Percentiles rank a stretch among this genome's conserved stretches.
Evolutionary conservation across 495 filamentous ascomycete species (phyloP).

Genomic region (Thozetella sp.): DNA sequence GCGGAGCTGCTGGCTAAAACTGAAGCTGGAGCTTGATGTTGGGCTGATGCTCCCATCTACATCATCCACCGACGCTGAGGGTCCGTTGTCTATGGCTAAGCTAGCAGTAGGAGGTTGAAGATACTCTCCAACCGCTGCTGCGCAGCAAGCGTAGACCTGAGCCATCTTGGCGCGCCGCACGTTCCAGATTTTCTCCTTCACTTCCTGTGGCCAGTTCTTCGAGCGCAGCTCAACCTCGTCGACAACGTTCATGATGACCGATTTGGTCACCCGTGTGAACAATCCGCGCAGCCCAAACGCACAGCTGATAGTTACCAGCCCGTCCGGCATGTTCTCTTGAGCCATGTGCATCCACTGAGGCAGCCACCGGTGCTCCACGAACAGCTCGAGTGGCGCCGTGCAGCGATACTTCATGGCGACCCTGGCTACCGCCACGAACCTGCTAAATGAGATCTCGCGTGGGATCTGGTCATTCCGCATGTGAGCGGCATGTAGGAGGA

Average conservation of each 20-base stretch:
- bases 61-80: neutral
- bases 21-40: neutral
- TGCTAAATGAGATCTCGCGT: constrained; percentile 28
- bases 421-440: constrained; percentile 41
- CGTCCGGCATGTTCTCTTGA: constrained; percentile 28
- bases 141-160: constrained; percentile 29
- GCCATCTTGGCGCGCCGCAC: constrained; percentile 33
- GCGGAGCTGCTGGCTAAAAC: too few relatives aligned
- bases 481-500: constrained; percentile 41
- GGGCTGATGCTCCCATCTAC: neutral
- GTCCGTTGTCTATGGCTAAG: neutral
- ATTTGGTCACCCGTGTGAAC: constrained; percentile 36
- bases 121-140: constrained; percentile 25
- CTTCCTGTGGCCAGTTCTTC: constrained; percentile 24
- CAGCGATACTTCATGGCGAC: constrained; percentile 37
- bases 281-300: constrained; percentile 35
- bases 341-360: constrained; percentile 37
- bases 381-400: constrained; percentile 34
- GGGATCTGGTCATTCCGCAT: constrained; percentile 40
- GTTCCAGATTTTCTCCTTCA: constrained; percentile 32
- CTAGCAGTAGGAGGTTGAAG: constrained; percentile 16
- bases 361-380: constrained; percentile 41
- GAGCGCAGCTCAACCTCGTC: constrained; percentile 21
- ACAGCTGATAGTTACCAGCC: constrained; percentile 38
- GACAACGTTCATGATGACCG: constrained; percentile 30